Percentiles rank a stretch among this genome's conserved stretches.
Conservation (phyloP, 2,329 filamentous ascomycete genomes). For the Lasiodiplodia gonubiensis region DNA sequence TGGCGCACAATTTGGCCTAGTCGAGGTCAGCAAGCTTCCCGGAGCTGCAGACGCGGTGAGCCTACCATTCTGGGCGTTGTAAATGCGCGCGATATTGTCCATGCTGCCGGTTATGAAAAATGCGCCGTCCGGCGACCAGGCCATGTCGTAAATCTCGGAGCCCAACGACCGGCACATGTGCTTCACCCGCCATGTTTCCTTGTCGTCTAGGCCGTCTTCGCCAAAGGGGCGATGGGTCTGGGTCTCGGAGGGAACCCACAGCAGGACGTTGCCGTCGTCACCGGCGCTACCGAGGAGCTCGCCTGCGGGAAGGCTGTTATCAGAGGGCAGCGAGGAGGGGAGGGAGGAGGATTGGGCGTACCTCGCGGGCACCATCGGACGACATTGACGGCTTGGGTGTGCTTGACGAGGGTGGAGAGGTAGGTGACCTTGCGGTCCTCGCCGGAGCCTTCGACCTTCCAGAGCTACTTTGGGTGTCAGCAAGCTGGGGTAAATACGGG, state of each 20-base stretch:
- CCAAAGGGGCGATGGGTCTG: conserved; percentile 72
- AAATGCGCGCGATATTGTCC: conserved; percentile 97
- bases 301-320: conserved; percentile 60
- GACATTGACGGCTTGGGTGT: conserved; percentile 97
- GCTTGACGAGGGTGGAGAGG: conserved; percentile 86
- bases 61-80: conserved; percentile 88
- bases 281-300: conserved; percentile 93
- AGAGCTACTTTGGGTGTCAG: conserved; percentile 66
- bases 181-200: conserved; percentile 95
- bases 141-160: conserved; percentile 96
- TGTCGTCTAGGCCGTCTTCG: conserved; percentile 86
- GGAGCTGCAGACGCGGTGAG: conserved; percentile 46
- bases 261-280: conserved; percentile 94
- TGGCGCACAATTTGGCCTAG: conserved; percentile 72
- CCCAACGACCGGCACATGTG: conserved; percentile 97
- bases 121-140: conserved; percentile 95
- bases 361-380: conserved; percentile 95
- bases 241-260: conserved; percentile 90
- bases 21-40: conserved; percentile 94
- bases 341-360: conserved; percentile 50
- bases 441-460: conserved; percentile 84
- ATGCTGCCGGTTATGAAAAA: conserved; percentile 99
- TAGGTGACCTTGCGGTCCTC: conserved; percentile 91
- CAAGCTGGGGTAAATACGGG: not conserved
- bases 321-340: conserved; percentile 31